Evolutionary conservation across 1,284 basidiomycete species (phyloP), one percentile per base, ranked within the genome.

Genomic region (Pyrrhoderma noxium): DNA sequence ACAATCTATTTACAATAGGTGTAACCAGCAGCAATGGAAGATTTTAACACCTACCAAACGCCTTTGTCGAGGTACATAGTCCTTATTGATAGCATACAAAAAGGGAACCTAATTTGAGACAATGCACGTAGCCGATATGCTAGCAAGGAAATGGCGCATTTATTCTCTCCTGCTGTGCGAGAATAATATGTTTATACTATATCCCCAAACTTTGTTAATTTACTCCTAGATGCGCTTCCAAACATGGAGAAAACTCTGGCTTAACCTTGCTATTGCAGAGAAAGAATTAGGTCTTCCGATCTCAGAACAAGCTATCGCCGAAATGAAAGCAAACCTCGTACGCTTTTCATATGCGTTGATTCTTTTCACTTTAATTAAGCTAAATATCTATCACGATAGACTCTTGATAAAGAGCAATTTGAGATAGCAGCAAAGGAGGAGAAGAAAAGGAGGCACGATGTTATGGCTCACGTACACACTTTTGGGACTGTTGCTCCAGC

Each of bases 401-500:
- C 82, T 49, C 73, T 99, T 36, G 91, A 93, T 57, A 87, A 84
- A 40, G 80, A 85, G 41, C 96, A 99, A 70, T 97, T 98, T 67
- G 85, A 85, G 59, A 77, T 91, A 49, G 95, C 95, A 2, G 93
- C 93, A 0, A 75, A 80, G 57, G 96, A 99, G 68, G 95, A 99
- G 72, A 98, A 96, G 76, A 94, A 92, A 68, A 74, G 96, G 23
- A 78, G 95, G n/a, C 95, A 99, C 70, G 95, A 98, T 70, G 94
- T 98, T 48, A 99, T 99, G 95, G 95, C 95, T 0, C 95, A 99
- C 67, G 95, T 99, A 38, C 93, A 99, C 70, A 95, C 93, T 8
- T 99, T 97, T 66, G 95, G 95, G 9, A 77, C 77, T 27, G 89
- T 96, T 53, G 93, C 93, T 1, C 96, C 96, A 13, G 89, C 92